Base-by-base conservation (phyloP, 306 rosid genomes). In the Pyrus bretschneideri region DNA sequence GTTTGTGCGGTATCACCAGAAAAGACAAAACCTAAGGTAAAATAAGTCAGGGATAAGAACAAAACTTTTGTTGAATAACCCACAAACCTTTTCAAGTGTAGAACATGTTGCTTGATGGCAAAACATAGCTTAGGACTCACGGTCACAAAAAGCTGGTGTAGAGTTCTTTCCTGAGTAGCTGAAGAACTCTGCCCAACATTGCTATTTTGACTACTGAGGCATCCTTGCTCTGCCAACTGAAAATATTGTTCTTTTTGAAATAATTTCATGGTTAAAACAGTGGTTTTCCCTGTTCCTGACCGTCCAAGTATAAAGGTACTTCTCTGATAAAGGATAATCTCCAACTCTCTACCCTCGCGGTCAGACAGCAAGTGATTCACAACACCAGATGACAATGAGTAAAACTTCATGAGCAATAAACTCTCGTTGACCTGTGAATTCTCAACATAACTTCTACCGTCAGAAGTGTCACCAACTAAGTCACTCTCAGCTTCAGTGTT, bases 1-100 rank as follows among this genome's bases (percentile, higher is more conserved):
- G 97, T 90, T 42, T 92, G 97, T 5, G 97, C 96, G 1, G 97
- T 90, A 74, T 92, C 97, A n/a, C 97, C 93, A 9, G 93, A 87
- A 71, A 92, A 92, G 52, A 92, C 92, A 78, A 92, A 92, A 5
- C 97, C 97, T 45, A 45, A 12, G 11, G 25, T 19, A 19, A 19
- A 8, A 71, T 10, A 69, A 21, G 45, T 27, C 23, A 23, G 4
- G 6, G 15, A 23, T 0, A 60, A 11, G 61, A 9, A 54, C n/a
- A 21, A n/a, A 21, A 55, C n/a, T 21, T 55, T 21, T 8, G 61
- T 21, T 55, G 61, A 23, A 60, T 23, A 60, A 25, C 23, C 30
- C 33, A 7, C 81, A 22, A 22, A 90, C 97, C 94, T 90, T 90
- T 83, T 89, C 82, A 93, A 77, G 75, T 87, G 76, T 64, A 74